These are phyloP conservation scores for Xenosphaeropsis pyriputrescens DNA, from an alignment of 2,329 filamentous ascomycete genomes.

Conservation along the genomic window DNA sequence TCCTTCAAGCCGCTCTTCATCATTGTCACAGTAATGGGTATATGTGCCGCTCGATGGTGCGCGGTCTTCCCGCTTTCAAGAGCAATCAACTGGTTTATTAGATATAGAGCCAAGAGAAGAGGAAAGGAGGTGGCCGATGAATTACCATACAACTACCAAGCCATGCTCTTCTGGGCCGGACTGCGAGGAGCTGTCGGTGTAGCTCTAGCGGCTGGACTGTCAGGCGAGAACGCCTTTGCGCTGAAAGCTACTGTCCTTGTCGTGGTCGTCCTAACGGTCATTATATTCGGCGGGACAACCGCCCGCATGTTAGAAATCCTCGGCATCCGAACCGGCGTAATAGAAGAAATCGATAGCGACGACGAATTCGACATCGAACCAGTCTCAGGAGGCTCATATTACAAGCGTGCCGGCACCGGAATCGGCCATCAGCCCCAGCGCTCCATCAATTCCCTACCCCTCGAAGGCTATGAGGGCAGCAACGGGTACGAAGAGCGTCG, in stretches of 20 bases:
- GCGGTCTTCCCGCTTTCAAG: slow-evolving; percentile 88
- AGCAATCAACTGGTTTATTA: slow-evolving; percentile 83
- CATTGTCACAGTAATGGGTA: slow-evolving; percentile 79
- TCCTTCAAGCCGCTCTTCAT: slow-evolving; percentile 93
- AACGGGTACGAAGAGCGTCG: slow-evolving; percentile 26
- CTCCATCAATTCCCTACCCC: slow-evolving; percentile 32
- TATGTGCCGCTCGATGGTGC: slow-evolving; percentile 83
- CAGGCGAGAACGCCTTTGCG: slow-evolving; percentile 66
- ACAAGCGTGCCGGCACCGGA: slow-evolving; percentile 59
- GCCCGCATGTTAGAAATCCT: slow-evolving; percentile 96
- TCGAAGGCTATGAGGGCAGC: slow-evolving; percentile 43
- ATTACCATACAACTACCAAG: slow-evolving; percentile 86
- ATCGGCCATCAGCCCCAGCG: slow-evolving; percentile 60
- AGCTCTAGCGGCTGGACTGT: slow-evolving; percentile 77
- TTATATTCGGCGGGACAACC: slow-evolving; percentile 96
- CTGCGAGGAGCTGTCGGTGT: slow-evolving; percentile 92
- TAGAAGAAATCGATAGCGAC: slow-evolving; percentile 93
- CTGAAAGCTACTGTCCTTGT: slow-evolving; percentile 92
- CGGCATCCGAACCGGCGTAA: slow-evolving; percentile 88
- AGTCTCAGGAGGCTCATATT: slow-evolving; percentile 32
- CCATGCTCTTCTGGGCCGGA: slow-evolving; percentile 99
- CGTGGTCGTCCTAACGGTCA: slow-evolving; percentile 92
- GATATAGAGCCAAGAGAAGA: slow-evolving; percentile 65
- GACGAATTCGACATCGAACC: slow-evolving; percentile 89
- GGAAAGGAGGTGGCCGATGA: slow-evolving; percentile 73